Percentiles rank a stretch among this genome's conserved stretches.
These are phyloP conservation scores for Penicillium frequentans DNA, from an alignment of 2,329 filamentous ascomycete genomes.

Conservation along the genomic window DNA sequence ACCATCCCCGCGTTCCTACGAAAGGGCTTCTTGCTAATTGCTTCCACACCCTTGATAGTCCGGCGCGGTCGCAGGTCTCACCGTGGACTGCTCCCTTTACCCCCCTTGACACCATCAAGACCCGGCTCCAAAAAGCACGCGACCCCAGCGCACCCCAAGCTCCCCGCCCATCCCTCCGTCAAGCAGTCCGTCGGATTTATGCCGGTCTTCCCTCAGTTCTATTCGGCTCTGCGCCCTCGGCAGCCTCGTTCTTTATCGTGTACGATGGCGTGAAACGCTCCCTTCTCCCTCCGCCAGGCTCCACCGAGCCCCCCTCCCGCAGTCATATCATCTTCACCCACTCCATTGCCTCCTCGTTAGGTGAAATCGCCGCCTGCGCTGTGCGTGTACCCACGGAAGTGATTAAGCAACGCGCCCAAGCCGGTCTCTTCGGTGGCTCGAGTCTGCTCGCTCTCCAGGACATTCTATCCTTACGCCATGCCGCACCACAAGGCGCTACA, in stretches of 20 bases:
- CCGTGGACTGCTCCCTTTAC: slow-evolving; percentile 94
- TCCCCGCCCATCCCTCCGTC: slow-evolving; percentile 70
- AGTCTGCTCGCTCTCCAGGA: slow-evolving; percentile 66
- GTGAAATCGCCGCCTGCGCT: slow-evolving; percentile 88
- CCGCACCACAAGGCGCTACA: slow-evolving; percentile 8
- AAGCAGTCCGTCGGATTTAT: slow-evolving; percentile 91
- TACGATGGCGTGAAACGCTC: slow-evolving; percentile 74
- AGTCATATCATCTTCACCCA: slow-evolving; percentile 55
- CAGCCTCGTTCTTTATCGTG: slow-evolving; percentile 95
- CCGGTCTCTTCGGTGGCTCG: slow-evolving; percentile 72
- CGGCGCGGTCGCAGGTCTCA: slow-evolving; percentile 88
- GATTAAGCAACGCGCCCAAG: slow-evolving; percentile 94
- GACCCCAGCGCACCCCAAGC: slow-evolving; percentile 57
- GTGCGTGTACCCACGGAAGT: slow-evolving; percentile 95
- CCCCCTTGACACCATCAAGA: slow-evolving; percentile 99
- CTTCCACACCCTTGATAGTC: slow-evolving; percentile 51
- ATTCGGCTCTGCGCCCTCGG: slow-evolving; percentile 87
- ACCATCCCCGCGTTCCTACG: neutral
- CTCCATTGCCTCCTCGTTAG: slow-evolving; percentile 81
- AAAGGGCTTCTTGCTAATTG: neutral
- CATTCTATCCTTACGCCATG: slow-evolving; percentile 60
- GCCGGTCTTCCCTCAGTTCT: slow-evolving; percentile 86
- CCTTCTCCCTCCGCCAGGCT: slow-evolving; percentile 39
- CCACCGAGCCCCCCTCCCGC: slow-evolving; percentile 30
- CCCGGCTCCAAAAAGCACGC: slow-evolving; percentile 71